Evolutionary conservation across 2,329 filamentous ascomycete species (phyloP), one percentile per base, ranked within the genome.

Genomic region (Alternaria solani): DNA sequence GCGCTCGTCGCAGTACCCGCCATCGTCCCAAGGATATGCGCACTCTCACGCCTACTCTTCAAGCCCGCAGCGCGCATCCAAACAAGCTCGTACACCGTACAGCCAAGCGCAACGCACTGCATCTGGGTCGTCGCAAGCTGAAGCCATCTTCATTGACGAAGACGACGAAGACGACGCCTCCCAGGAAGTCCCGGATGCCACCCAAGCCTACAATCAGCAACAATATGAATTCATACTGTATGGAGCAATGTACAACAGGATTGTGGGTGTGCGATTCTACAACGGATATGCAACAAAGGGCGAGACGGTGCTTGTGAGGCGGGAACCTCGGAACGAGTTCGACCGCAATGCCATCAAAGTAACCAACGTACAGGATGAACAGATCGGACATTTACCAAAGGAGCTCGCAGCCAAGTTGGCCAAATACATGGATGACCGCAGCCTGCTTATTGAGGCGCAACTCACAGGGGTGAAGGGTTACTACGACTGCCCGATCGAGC

Each of bases 331-430:
- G 1, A 94, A 94, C 70, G 81, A 79, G 16, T 78, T 74, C 48
- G 76, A 78, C 49, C 28, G 67, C 4, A 95, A 95, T 78, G 92
- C 92, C 0, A 92, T 96, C 58, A 86, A 88, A 5, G 87, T 96
- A 1, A 85, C 91, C 69, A 96, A 95, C 75, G 91, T 94, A 14
- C 85, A 91, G 71, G 86, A 87, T 16, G 75, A 78, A 7, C 92
- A 96, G 70, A 91, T 96, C 68, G 93, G 93, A 1, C 92, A 96
- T 77, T 82, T 96, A 41, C 90, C 91, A 7, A 83, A 87, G 12
- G 82, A 79, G 1, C 72, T 92, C 23, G 92, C 89, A 1, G 80
- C 83, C n/a, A 94, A 91, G 76, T 80, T 97, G 54, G 88, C 91
- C 0, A 86, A 85, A 2, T 93, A 92, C 72, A 83, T 96, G 73